Evolutionary conservation across 371 early-diverging fungal species (phyloP), one percentile per base, ranked within the genome.

Genomic region (Mucor saturninus): DNA sequence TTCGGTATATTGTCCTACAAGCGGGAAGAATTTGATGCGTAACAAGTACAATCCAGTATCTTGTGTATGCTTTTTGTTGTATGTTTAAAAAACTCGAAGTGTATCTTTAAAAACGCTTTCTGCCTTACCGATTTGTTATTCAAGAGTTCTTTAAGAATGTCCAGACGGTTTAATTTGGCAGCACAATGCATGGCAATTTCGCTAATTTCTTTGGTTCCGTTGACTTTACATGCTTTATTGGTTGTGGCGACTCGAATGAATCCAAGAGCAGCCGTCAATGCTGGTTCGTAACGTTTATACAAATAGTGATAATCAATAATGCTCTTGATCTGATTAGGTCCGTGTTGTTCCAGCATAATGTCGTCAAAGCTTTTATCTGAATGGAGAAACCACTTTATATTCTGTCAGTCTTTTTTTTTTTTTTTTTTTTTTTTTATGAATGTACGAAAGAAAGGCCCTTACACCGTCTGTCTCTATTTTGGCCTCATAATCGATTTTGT

Each of bases 401-500:
- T 21, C 21, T 21, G 21, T 21, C 21, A 21, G 21, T 21, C 21
- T 21, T 21, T 21, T 21, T 21, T 21, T 21, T 21, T 21, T 21
- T 0, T 21, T 13, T 21, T 21, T 21, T 21, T 21, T 21, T 21
- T 21, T 21, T 21, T 0, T 21, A 21, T 21, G 21, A 21, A 21
- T 21, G 21, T 21, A 21, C 21, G 21, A 21, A 21, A 21, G 21
- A 21, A 21, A 21, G 21, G 21, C 21, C 21, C 28, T 70, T 71
- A 76, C 81, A 39, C 81, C 81, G 61, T 81, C 77, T 3, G 68
- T 68, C 21, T 81, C 81, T 9, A 76, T 54, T 51, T 81, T 81
- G 8, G 79, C 77, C 26, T 54, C 40, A 39, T 81, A 81, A 7
- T 72, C 55, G 21, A 63, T 59, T 57, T 66, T 62, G 9, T 64